Percentiles rank a stretch among this genome's conserved stretches.
Evolutionary conservation across 1,139 yeast genomes (phyloP).

Genomic region (Yamadazyma atlantica): DNA sequence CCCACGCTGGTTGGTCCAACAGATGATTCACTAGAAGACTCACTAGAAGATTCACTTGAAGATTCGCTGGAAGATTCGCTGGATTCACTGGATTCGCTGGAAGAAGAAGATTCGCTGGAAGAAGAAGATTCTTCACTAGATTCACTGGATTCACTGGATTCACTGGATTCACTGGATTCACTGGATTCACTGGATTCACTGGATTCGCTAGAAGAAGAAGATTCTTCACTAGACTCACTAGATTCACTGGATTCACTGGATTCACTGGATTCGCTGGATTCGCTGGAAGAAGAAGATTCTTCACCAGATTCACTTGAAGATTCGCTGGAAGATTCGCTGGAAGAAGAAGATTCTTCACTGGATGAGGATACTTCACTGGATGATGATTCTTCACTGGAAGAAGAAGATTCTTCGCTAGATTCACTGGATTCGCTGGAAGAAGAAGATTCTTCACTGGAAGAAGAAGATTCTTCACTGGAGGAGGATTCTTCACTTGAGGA

Average conservation of each 20-base stretch:
- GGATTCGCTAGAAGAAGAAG: constrained; percentile 5
- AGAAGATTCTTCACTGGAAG: constrained; percentile 6
- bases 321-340: constrained; percentile 4
- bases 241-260: constrained; percentile 1
- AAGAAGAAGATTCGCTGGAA: constrained; percentile 1
- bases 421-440: constrained; percentile 6
- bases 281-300: constrained; percentile 3
- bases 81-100: constrained; percentile 3
- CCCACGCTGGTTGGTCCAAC: no score
- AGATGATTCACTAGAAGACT: constrained; percentile 4
- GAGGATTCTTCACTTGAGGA: constrained; percentile 4
- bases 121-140: constrained; percentile 2
- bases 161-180: constrained; percentile 2
- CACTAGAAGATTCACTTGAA: constrained; percentile 4
- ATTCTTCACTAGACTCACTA: constrained; percentile 1
- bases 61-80: constrained; percentile 1
- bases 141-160: constrained; percentile 1
- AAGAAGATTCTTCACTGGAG: constrained; percentile 4
- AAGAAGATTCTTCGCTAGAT: constrained; percentile 2
- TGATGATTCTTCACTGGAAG: constrained; percentile 5
- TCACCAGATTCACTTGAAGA: constrained; percentile 5
- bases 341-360: constrained; percentile 5
- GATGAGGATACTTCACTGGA: constrained; percentile 8
- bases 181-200: constrained; percentile 4
- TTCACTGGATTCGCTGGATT: constrained; percentile 1